phyloP scores from a whole-genome alignment of 352 stramenopile species.

The Phytophthora meadii region DNA sequence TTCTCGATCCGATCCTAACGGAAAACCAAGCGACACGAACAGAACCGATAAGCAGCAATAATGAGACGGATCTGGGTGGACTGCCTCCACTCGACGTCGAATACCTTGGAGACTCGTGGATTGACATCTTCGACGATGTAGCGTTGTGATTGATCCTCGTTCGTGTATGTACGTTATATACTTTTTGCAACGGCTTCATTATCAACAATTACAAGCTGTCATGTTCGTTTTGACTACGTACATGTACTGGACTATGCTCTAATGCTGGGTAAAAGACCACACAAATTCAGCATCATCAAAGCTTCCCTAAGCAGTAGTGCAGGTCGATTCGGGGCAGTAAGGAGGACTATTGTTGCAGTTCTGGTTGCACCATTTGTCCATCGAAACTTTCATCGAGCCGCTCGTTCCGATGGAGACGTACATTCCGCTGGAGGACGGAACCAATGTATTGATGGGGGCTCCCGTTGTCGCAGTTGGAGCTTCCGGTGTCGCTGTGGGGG shows the following conservation, averaged over 20 bases:
- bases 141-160: constrained; percentile 12
- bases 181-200: neutral
- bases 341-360: constrained; percentile 39
- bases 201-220: constrained; percentile 4
- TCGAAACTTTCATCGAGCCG: constrained; percentile 21
- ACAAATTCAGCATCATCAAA: too few species aligned
- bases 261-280: too few species aligned
- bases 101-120: constrained; percentile 34
- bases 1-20: constrained; percentile 33
- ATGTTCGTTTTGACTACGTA: too few species aligned
- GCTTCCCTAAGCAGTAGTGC: constrained; percentile 21
- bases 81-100: constrained; percentile 31
- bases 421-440: neutral
- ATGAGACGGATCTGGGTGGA: constrained; percentile 6
- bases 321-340: constrained; percentile 28
- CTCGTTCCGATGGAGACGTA: constrained; percentile 32
- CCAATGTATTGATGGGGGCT: too few species aligned
- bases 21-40: constrained; percentile 1
- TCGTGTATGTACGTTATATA: neutral
- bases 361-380: constrained; percentile 40
- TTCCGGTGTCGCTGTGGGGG: neutral
- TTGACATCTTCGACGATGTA: constrained; percentile 36
- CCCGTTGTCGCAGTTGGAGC: neutral
- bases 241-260: too few species aligned
- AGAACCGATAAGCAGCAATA: neutral